Evolutionary conservation across 1,284 basidiomycete species (phyloP), one percentile per base, ranked within the genome.

Genomic region (Anthracocystis setariae): DNA sequence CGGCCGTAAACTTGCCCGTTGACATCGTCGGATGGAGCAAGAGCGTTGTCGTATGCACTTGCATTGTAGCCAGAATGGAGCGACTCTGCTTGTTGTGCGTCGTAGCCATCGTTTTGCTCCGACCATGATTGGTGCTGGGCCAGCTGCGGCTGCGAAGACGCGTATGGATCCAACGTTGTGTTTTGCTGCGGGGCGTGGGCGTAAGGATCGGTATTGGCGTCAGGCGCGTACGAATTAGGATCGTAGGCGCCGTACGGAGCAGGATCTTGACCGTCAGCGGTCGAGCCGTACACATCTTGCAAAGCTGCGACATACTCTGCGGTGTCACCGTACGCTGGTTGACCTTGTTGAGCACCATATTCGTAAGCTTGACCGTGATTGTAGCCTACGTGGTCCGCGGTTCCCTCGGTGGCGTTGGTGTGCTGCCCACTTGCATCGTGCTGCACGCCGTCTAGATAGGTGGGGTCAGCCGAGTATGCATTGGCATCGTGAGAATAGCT

Each of bases 401-500:
- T 10, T 9, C 15, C 18, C 20, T 51, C 46, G 8, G 24, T 44
- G 24, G 47, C 25, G 18, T 35, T 33, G 32, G n/a, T 38, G 40
- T 57, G 52, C 47, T 57, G 48, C 4, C 40, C 38, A 40, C 21
- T 32, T 7, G 32, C 10, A 23, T 20, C 46, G 27, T 68, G 46
- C 4, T 63, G 52, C 1, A 61, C 38, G 29, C 27, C 39, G 20
- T 51, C 39, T 32, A 69, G 50, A 9, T 46, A 23, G 18, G 37
- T 25, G 12, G 45, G 24, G 37, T 55, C 29, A 27, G 52, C 33
- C 24, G 49, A 43, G 27, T 65, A 57, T 21, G 66, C 44, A 17
- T 56, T 42, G 20, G 54, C 18, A 15, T 57, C 55, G 25, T 70
- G 70, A 32, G 53, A 37, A 23, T 53, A 54, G 29, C 44, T 25